Percentiles rank a stretch among this genome's conserved stretches.
These are phyloP conservation scores for Hansenula sp. DNA, from an alignment of 1,139 yeast species.

Conservation along the genomic window DNA sequence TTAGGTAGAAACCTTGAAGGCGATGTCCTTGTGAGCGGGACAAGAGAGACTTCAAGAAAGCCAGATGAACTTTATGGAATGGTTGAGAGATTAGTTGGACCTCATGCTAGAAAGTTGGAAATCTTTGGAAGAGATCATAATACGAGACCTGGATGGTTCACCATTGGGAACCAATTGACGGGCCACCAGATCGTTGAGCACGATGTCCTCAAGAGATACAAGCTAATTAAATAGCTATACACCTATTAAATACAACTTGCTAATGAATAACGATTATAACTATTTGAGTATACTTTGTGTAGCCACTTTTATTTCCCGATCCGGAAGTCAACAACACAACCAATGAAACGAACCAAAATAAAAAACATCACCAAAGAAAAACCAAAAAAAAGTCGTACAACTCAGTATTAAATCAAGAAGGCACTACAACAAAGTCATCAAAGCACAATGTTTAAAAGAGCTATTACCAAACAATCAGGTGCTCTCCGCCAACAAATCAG, in stretches of 20 bases:
- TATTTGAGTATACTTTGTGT: too few species aligned
- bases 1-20: conserved; percentile 59
- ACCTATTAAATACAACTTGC: too few species aligned
- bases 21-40: conserved; percentile 74
- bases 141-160: conserved; percentile 85
- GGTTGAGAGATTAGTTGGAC: conserved; percentile 78
- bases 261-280: too few species aligned
- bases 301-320: conserved; percentile 9
- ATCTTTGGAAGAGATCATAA: conserved; percentile 87
- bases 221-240: conserved; percentile 1
- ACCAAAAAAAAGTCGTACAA: not conserved
- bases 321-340: conserved; percentile 14
- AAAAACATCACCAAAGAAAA: conserved; percentile 1
- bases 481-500: conserved; percentile 2
- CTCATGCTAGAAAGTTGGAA: conserved; percentile 72
- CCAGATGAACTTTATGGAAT: conserved; percentile 89
- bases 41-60: conserved; percentile 85
- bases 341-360: conserved; percentile 8
- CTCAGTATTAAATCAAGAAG: not conserved
- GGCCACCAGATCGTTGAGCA: conserved; percentile 57
- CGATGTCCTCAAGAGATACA: conserved; percentile 41
- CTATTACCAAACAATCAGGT: not conserved
- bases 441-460: conserved; percentile 5
- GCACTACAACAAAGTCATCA: not conserved
- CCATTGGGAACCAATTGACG: conserved; percentile 77